A percentile compares a stretch with the other conserved stretches of the same genome.
phyloP scores from a whole-genome alignment of 2,329 filamentous ascomycete species.

The Talaromyces sp. region DNA sequence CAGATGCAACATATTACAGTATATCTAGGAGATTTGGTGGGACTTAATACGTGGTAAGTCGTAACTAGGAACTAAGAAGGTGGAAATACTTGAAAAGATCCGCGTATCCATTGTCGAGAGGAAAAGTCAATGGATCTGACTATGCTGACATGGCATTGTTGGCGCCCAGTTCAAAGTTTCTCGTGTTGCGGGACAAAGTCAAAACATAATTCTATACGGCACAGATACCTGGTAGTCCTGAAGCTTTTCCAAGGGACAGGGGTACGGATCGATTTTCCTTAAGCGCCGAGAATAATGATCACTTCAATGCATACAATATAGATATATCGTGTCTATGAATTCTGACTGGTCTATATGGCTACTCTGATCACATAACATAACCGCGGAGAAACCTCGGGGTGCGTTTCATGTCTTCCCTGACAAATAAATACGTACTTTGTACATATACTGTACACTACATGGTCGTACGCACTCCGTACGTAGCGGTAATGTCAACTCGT shows the following conservation, averaged over 20 bases:
- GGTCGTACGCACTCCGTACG: no score
- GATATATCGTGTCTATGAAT: neutral
- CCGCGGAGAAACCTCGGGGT: neutral
- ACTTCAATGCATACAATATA: neutral
- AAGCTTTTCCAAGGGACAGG: neutral
- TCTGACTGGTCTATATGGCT: slow-evolving; percentile 1
- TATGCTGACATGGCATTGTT: neutral
- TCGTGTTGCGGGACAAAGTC: neutral
- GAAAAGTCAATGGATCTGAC: neutral
- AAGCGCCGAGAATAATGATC: neutral
- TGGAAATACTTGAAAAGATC: neutral
- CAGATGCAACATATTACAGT: neutral
- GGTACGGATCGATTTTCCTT: neutral
- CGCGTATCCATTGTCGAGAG: neutral
- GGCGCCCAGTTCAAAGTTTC: neutral
- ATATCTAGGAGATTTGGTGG: neutral
- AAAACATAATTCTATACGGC: no score
- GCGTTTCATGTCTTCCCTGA: neutral
- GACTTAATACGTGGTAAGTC: neutral
- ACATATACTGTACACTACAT: no score
- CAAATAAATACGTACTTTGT: neutral
- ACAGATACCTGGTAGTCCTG: no score
- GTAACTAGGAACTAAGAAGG: neutral
- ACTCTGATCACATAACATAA: neutral
- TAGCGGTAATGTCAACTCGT: neutral